These are phyloP conservation scores for Phaeosphaeriaceae sp. DNA, from an alignment of 2,329 filamentous ascomycete genomes.

Conservation along the genomic window DNA sequence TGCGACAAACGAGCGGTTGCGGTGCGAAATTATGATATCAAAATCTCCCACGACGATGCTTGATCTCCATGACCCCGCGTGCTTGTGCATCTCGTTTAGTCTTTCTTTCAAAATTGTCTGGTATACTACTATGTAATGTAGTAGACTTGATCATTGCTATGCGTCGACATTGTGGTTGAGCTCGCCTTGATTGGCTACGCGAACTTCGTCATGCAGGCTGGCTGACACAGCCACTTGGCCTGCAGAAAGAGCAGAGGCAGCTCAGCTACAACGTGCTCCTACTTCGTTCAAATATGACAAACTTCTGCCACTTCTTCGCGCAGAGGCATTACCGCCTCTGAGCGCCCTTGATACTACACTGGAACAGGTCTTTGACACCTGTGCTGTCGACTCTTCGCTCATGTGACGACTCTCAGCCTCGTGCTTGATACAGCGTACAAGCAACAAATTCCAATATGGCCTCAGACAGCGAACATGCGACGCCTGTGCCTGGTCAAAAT, in stretches of 20 bases:
- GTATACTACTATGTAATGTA: neutral
- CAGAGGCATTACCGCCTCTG: neutral
- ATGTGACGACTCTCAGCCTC: neutral
- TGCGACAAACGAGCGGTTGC: neutral
- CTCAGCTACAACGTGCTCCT: conserved; percentile 3
- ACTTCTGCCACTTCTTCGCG: neutral
- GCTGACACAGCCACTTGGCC: conserved; percentile 5
- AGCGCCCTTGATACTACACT: neutral
- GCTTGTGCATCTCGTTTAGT: neutral
- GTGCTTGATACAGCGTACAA: neutral
- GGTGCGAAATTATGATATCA: neutral
- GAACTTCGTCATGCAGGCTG: conserved; percentile 6
- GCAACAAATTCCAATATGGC: neutral
- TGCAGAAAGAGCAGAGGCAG: neutral
- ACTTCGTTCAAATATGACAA: neutral
- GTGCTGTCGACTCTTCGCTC: neutral
- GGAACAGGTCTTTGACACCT: neutral
- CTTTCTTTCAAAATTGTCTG: neutral
- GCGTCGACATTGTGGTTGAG: neutral
- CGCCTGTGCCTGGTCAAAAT: neutral
- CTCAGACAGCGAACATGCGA: neutral
- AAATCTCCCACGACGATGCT: neutral
- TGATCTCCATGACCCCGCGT: neutral
- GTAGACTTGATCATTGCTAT: neutral
- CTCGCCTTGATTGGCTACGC: conserved; percentile 4